These are phyloP conservation scores for Leccinum incarnatum DNA, from an alignment of 768 basidiomycete genomes.

Conservation along the genomic window DNA sequence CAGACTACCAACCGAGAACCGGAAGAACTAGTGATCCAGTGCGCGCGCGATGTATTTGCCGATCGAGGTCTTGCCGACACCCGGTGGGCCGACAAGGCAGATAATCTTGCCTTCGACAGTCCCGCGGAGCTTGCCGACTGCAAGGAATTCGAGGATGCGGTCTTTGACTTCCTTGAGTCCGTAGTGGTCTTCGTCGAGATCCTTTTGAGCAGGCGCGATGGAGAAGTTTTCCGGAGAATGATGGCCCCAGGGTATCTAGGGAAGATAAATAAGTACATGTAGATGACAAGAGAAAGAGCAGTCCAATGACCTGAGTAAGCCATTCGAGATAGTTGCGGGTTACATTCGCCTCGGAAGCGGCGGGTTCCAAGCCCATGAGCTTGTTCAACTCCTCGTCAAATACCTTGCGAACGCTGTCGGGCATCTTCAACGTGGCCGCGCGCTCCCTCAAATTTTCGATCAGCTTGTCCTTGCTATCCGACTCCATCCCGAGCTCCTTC, in stretches of 20 bases:
- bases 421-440: conserved; percentile 81
- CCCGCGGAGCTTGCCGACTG: conserved; percentile 91
- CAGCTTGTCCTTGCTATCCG: conserved; percentile 91
- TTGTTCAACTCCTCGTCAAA: conserved; percentile 74
- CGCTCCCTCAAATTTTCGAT: conserved; percentile 91
- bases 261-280: conserved; percentile 3
- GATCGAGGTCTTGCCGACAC: conserved; percentile 96
- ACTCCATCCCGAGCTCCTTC: conserved; percentile 94
- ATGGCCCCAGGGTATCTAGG: conserved; percentile 91
- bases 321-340: conserved; percentile 94
- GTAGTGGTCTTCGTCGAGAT: conserved; percentile 93
- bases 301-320: conserved; percentile 66
- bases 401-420: conserved; percentile 73
- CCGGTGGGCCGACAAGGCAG: conserved; percentile 93
- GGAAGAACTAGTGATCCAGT: conserved; percentile 88
- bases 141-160: conserved; percentile 92
- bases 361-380: conserved; percentile 84
- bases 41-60: conserved; percentile 94
- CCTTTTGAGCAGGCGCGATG: conserved; percentile 73
- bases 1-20: conserved; percentile 94
- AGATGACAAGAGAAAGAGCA: background rate
- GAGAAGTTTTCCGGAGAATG: conserved; percentile 93
- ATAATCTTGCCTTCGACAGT: conserved; percentile 98
- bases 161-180: conserved; percentile 90
- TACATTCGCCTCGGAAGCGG: conserved; percentile 90